These are phyloP conservation scores for Fusarium zealandicum DNA, from an alignment of 2,329 filamentous ascomycete genomes.

Conservation along the genomic window DNA sequence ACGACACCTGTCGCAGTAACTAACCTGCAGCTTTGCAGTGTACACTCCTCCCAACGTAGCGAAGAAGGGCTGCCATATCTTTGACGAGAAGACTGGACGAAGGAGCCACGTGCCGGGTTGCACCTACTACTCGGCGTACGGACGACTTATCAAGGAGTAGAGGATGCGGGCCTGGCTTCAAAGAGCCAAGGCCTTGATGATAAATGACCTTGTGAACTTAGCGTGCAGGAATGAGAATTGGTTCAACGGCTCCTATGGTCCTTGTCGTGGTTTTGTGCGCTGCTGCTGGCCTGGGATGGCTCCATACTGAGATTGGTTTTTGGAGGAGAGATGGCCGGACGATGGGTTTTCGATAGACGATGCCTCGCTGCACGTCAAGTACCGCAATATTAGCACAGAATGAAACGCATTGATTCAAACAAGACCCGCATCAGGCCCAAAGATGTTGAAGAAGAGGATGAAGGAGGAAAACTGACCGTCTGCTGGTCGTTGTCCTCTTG, in stretches of 20 bases:
- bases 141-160: constrained; percentile 54
- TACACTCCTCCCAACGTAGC: constrained; percentile 92
- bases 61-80: constrained; percentile 81
- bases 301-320: constrained; percentile 1
- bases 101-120: constrained; percentile 74
- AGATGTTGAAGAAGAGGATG: constrained; percentile 29
- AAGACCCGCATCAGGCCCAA: constrained; percentile 27
- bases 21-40: constrained; percentile 55
- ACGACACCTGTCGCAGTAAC: constrained; percentile 44
- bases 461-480: constrained; percentile 19
- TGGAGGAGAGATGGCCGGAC: neutral
- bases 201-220: constrained; percentile 33
- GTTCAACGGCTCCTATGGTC: constrained; percentile 10
- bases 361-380: constrained; percentile 11
- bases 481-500: constrained; percentile 17
- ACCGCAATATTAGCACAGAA: constrained; percentile 31
- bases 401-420: constrained; percentile 18
- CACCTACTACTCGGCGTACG: constrained; percentile 74
- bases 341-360: neutral
- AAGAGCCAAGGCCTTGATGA: constrained; percentile 23
- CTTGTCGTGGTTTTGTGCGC: constrained; percentile 12
- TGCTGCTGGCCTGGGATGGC: constrained; percentile 8
- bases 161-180: constrained; percentile 1
- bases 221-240: constrained; percentile 16
- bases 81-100: constrained; percentile 78